These are phyloP conservation scores for Datura wrightii DNA, from an alignment of 257 asterid genomes.

Conservation along the genomic window DNA sequence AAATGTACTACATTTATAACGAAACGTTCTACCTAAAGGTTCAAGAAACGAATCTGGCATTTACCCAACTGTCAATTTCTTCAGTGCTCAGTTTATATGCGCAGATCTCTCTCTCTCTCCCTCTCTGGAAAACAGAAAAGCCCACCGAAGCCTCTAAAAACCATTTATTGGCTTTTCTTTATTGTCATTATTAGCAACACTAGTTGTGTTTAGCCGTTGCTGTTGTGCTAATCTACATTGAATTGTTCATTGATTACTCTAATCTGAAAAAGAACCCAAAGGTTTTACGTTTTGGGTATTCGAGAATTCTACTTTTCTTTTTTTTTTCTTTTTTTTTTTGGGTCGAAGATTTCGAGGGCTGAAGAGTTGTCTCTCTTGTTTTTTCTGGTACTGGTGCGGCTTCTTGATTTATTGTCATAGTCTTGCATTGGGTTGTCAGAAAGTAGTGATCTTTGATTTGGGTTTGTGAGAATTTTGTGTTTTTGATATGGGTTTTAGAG, in stretches of 20 bases:
- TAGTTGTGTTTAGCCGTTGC: not conserved
- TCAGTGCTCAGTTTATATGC: conserved; percentile 17
- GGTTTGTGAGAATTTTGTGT: conserved; percentile 39
- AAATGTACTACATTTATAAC: not conserved
- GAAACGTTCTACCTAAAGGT: not conserved
- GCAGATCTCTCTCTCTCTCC: not conserved
- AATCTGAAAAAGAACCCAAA: not conserved
- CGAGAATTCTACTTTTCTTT: conserved; percentile 19
- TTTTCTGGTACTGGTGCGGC: not conserved
- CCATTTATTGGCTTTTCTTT: conserved; percentile 19
- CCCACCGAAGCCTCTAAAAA: conserved; percentile 33
- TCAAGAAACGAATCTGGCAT: conserved; percentile 41
- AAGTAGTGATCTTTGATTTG: conserved; percentile 37
- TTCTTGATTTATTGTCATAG: conserved; percentile 12
- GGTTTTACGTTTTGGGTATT: conserved; percentile 29
- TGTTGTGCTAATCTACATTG: conserved; percentile 27
- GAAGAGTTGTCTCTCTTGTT: conserved; percentile 7
- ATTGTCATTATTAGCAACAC: conserved; percentile 17
- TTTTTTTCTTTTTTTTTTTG: not conserved
- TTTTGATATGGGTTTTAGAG: conserved; percentile 33
- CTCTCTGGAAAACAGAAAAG: not conserved
- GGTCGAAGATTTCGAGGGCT: not conserved
- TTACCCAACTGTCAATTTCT: conserved; percentile 25
- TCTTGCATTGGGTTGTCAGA: conserved; percentile 39
- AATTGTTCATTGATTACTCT: conserved; percentile 30